A percentile compares a stretch with the other conserved stretches of the same genome.
These are phyloP conservation scores for Pichia insulana DNA, from an alignment of 805 yeast genomes.

Conservation along the genomic window DNA sequence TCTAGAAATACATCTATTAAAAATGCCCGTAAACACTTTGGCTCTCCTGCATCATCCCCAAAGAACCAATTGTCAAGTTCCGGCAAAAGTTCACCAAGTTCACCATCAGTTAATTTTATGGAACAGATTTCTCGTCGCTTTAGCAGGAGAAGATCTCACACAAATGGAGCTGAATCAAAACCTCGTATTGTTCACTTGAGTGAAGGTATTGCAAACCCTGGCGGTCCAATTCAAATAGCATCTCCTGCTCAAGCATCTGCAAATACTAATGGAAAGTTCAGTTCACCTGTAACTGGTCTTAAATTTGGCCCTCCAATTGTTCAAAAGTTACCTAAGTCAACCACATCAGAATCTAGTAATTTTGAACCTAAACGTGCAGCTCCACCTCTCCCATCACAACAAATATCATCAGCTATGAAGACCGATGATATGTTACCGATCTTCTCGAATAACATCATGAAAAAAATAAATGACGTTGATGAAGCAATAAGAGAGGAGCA, in stretches of 20 bases:
- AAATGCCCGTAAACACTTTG: conserved; percentile 6
- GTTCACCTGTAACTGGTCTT: neutral
- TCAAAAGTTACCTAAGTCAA: neutral
- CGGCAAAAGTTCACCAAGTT: conserved; percentile 9
- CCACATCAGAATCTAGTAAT: neutral
- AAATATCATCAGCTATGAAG: neutral
- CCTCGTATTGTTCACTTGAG: conserved; percentile 19
- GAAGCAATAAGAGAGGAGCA: conserved; percentile 4
- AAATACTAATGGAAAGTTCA: conserved; percentile 2
- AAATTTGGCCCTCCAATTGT: neutral
- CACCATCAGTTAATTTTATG: conserved; percentile 23
- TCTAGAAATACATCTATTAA: conserved; percentile 4
- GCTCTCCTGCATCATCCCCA: conserved; percentile 2
- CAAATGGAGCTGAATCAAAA: conserved; percentile 6
- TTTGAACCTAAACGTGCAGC: conserved; percentile 10
- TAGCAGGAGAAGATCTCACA: conserved; percentile 10
- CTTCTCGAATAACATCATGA: neutral
- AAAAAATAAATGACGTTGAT: neutral
- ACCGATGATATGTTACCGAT: neutral
- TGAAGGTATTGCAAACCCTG: conserved; percentile 18
- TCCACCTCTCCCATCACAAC: conserved; percentile 8
- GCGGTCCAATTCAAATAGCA: conserved; percentile 15
- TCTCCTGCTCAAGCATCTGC: conserved; percentile 11
- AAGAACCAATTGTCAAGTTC: neutral
- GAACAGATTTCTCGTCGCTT: conserved; percentile 24